A percentile compares a stretch with the other conserved stretches of the same genome.
phyloP scores from a whole-genome alignment of 257 asterid species.

The Lithospermum erythrorhizon region DNA sequence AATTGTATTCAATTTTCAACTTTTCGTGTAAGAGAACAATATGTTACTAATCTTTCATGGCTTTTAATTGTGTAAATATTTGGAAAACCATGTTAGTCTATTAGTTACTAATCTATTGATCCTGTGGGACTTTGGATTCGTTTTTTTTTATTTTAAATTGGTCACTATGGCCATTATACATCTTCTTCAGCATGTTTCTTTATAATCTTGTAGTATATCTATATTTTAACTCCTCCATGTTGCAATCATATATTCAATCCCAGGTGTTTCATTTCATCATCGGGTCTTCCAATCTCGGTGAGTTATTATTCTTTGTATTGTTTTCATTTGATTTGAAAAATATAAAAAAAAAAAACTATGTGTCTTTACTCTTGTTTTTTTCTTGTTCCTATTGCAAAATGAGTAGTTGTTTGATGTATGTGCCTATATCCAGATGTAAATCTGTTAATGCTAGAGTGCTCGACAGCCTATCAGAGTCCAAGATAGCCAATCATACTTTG shows the following conservation, averaged over 20 bases:
- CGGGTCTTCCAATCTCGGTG: slow-evolving; percentile 84
- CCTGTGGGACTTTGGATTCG: not conserved
- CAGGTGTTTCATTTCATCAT: slow-evolving; percentile 95
- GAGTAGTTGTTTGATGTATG: too few relatives aligned
- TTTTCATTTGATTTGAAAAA: not conserved
- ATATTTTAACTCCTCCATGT: not conserved
- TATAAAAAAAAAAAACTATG: not conserved
- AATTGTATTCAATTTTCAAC: too few relatives aligned
- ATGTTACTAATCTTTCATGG: too few relatives aligned
- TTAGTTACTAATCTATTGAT: not conserved
- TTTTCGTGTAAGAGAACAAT: not conserved
- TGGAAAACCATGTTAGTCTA: not conserved
- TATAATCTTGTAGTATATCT: not conserved
- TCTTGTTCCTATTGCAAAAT: too few relatives aligned
- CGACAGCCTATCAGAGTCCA: too few relatives aligned
- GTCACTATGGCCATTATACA: too few relatives aligned
- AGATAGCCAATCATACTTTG: too few relatives aligned
- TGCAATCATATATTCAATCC: slow-evolving; percentile 20
- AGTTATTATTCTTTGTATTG: slow-evolving; percentile 15
- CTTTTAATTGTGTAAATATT: not conserved
- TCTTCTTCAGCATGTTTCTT: not conserved
- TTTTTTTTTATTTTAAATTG: too few relatives aligned
- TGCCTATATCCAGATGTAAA: too few relatives aligned
- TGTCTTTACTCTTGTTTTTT: not conserved
- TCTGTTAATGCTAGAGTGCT: too few relatives aligned